A percentile compares a stretch with the other conserved stretches of the same genome.
Conservation (phyloP, 192 early-diverging fungal genomes). For the Backusella tarrabulga region DNA sequence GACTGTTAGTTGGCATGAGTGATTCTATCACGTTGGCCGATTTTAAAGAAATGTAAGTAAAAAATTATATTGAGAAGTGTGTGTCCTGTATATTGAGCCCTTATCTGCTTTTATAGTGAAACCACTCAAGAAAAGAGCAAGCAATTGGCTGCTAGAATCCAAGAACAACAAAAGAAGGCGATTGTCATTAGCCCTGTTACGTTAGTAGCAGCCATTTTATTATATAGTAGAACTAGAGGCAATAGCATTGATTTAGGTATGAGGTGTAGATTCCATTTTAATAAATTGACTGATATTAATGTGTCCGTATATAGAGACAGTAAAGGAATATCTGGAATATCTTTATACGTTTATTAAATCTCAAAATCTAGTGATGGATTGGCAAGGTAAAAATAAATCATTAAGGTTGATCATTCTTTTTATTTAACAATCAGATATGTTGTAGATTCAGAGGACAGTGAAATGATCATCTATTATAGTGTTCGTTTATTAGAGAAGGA, state of each 20-base stretch:
- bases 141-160: not conserved
- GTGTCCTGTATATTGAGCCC: not conserved
- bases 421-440: not conserved
- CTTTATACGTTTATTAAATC: not conserved
- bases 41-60: not conserved
- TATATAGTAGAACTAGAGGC: constrained; percentile 12
- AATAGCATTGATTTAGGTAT: constrained; percentile 16
- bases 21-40: not conserved
- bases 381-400: constrained; percentile 10
- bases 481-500: constrained; percentile 7
- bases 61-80: too few relatives aligned
- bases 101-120: not conserved
- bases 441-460: constrained; percentile 16
- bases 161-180: not conserved
- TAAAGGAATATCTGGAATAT: constrained; percentile 3
- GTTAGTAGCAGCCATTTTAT: constrained; percentile 12
- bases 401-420: not conserved
- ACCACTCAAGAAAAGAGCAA: not conserved
- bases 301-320: not conserved
- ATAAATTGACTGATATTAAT: not conserved
- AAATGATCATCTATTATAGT: constrained; percentile 16
- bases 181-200: constrained; percentile 13
- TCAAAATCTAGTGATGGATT: constrained; percentile 7
- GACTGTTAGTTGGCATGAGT: not conserved
- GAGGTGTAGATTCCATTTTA: not conserved